A percentile compares a stretch with the other conserved stretches of the same genome.
phyloP scores from a whole-genome alignment of 371 early-diverging fungal genomes.

The Nematocida sp. region DNA sequence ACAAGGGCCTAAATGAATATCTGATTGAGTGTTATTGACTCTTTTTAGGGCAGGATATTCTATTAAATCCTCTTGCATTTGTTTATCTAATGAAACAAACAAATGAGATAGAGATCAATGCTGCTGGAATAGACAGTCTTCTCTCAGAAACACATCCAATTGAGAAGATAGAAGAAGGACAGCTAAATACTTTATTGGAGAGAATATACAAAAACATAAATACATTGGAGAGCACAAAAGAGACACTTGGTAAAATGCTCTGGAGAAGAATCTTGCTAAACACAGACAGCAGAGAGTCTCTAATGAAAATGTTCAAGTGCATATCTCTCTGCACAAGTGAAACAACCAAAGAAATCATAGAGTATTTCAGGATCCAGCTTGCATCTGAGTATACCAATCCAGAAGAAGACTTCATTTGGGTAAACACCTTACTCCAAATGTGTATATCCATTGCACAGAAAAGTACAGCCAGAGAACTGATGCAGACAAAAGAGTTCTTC shows the following conservation, averaged over 20 bases:
- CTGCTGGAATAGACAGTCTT: not conserved
- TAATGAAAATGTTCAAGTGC: not conserved
- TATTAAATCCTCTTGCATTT: too few relatives aligned
- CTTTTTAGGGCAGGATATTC: too few relatives aligned
- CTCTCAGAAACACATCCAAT: not conserved
- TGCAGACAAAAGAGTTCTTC: not conserved
- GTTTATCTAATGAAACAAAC: too few relatives aligned
- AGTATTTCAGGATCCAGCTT: not conserved
- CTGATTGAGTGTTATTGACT: too few relatives aligned
- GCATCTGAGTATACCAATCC: not conserved
- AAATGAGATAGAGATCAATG: too few relatives aligned
- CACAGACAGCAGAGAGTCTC: not conserved
- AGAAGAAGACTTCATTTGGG: not conserved
- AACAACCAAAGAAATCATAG: not conserved
- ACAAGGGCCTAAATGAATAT: too few relatives aligned
- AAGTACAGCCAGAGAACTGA: not conserved
- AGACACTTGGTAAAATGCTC: not conserved
- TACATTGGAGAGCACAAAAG: too few relatives aligned
- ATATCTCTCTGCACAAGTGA: not conserved
- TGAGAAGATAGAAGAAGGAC: not conserved
- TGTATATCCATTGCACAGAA: not conserved
- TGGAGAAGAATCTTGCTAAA: not conserved
- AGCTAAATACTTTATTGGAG: not conserved
- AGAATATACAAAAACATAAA: not conserved
- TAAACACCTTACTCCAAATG: not conserved